Evolutionary conservation across 805 yeast genomes (phyloP).

Genomic region (Candida argentea): DNA sequence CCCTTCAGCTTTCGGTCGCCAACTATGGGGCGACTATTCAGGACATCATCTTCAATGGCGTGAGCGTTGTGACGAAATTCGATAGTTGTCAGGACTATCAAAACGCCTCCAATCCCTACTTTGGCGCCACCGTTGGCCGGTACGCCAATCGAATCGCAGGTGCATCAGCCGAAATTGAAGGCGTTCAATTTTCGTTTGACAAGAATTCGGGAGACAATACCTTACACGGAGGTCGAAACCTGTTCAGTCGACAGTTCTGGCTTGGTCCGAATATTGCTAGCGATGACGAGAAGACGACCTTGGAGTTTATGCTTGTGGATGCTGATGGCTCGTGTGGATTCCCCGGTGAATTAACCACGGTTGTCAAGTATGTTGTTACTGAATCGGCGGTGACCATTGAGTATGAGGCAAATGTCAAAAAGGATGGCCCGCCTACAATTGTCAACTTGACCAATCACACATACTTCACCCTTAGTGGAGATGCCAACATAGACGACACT

Average conservation of each 20-base stretch:
- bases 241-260: conserved; percentile 41
- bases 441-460: conserved; percentile 55
- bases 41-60: conserved; percentile 27
- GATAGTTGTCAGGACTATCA: conserved; percentile 21
- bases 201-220: conserved; percentile 30
- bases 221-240: conserved; percentile 47
- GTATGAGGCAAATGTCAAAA: conserved; percentile 30
- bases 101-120: conserved; percentile 33
- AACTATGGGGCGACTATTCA: conserved; percentile 46
- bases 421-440: conserved; percentile 34
- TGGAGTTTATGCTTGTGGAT: conserved; percentile 34
- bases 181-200: conserved; percentile 29
- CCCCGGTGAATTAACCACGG: conserved; percentile 45
- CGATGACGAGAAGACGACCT: conserved; percentile 17
- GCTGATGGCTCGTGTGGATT: conserved; percentile 43
- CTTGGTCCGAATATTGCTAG: conserved; percentile 42
- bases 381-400: conserved; percentile 35
- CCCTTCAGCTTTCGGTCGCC: conserved; percentile 30
- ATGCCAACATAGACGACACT: conserved; percentile 21
- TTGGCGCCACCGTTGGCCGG: conserved; percentile 60
- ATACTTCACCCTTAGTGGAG: conserved; percentile 41
- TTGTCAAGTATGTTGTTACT: conserved; percentile 36
- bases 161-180: conserved; percentile 33
- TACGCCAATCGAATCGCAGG: conserved; percentile 49
- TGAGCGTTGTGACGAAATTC: conserved; percentile 30